Evolutionary conservation across 306 rosid genomes (phyloP), one percentile per base, ranked within the genome.

Genomic region (Senna tora): DNA sequence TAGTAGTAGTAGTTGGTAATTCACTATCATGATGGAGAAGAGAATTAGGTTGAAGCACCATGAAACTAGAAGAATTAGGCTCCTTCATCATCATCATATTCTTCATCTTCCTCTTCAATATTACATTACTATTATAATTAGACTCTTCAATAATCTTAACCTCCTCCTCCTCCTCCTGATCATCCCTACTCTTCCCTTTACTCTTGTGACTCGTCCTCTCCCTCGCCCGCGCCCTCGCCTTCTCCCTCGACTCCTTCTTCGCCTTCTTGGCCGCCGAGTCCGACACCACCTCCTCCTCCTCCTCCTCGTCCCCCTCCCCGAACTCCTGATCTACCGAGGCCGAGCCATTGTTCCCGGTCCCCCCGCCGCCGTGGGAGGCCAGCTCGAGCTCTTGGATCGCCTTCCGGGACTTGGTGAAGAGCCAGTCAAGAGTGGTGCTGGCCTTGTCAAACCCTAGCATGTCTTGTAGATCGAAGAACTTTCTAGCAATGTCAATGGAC

Each of bases 381-480:
- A 25, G 30, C 4, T 59, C 65, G 4, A 85, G 84, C 28, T 91
- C 90, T 57, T 73, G 80, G 58, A 94, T 94, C 32, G 92, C 97
- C 41, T 73, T 86, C 75, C 75, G 84, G 14, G 97, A 89, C 82
- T 91, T 89, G 16, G 62, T 71, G 75, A 94, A 85, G 56, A 94
- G 89, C 98, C 98, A 94, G n/a, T 94, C 97, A 3, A 94, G 88
- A 75, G 98, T 94, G 64, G 82, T 86, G 72, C 98, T 94, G 10
- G 98, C 97, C 72, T 86, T 94, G 84, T 94, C 97, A 54, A 87
- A 88, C 87, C 98, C 98, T 88, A 94, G 69, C 92, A 83, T 80
- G 82, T 94, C 98, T 71, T 94, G 98, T 50, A 94, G 97, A 86
- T 94, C 97, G 34, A 94, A 94, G 91, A 94, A 94, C 84, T 91